These are phyloP conservation scores for Chloranthus sessilifolius DNA, from an alignment of 164 flowering plant genomes.

Conservation along the genomic window DNA sequence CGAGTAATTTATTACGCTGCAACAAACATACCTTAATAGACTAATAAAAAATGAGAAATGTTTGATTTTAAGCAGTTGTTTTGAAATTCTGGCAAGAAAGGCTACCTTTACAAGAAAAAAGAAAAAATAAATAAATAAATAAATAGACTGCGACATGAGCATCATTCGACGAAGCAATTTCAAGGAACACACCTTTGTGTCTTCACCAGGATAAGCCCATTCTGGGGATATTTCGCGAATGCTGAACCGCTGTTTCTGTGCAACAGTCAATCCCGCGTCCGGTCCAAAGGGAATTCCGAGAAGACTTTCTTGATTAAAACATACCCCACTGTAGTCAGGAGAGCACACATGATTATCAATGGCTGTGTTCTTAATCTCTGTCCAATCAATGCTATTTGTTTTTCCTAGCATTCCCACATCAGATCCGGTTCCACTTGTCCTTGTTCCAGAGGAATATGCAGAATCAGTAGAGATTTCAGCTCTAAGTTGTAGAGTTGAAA, in stretches of 20 bases:
- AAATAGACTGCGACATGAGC: too few species aligned
- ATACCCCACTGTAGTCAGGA: conserved; percentile 23
- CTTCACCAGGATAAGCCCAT: conserved; percentile 68
- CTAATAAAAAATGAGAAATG: too few species aligned
- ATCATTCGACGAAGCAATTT: neutral
- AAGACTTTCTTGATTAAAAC: conserved; percentile 36
- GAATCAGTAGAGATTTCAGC: conserved; percentile 21
- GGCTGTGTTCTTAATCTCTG: neutral
- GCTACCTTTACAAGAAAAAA: neutral
- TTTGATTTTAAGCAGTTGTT: neutral
- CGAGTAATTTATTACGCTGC: too few species aligned
- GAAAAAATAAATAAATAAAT: neutral
- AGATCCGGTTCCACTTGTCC: conserved; percentile 18
- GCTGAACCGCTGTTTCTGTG: conserved; percentile 56
- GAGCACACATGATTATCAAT: neutral
- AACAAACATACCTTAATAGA: too few species aligned
- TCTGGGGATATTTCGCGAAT: conserved; percentile 79
- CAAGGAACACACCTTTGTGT: conserved; percentile 64
- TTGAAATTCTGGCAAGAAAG: conserved; percentile 2
- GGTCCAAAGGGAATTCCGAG: conserved; percentile 31
- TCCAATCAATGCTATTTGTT: conserved; percentile 7
- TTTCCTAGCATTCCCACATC: conserved; percentile 29
- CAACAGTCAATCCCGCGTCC: conserved; percentile 40
- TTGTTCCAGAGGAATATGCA: conserved; percentile 27
- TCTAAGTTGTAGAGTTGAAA: conserved; percentile 23